A percentile compares a stretch with the other conserved stretches of the same genome.
phyloP scores from a whole-genome alignment of 768 basidiomycete genomes.

The Tricholoma flavovirens region DNA sequence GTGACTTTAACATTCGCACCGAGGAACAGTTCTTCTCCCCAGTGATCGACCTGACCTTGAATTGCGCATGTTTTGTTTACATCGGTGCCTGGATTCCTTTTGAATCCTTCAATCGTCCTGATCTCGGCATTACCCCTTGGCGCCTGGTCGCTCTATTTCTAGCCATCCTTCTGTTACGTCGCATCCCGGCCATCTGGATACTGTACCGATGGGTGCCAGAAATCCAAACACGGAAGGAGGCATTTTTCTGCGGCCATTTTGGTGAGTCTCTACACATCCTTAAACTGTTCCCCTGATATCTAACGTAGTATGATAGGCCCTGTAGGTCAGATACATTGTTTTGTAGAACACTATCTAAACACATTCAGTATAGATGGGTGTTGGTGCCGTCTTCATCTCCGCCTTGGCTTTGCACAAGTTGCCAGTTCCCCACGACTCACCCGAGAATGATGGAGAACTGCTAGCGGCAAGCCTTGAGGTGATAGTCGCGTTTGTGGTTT shows the following conservation, averaged over 20 bases:
- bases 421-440: constrained; percentile 51
- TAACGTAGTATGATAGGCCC: constrained; percentile 34
- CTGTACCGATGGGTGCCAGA: constrained; percentile 87
- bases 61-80: constrained; percentile 77
- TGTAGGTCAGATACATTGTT: constrained; percentile 27
- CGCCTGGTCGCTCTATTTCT: constrained; percentile 63
- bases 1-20: constrained; percentile 69
- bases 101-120: constrained; percentile 44
- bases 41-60: constrained; percentile 84
- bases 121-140: constrained; percentile 64
- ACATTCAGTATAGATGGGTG: constrained; percentile 64
- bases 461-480: constrained; percentile 70
- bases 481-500: constrained; percentile 82
- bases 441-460: constrained; percentile 61
- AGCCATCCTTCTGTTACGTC: constrained; percentile 63
- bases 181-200: constrained; percentile 73
- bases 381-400: constrained; percentile 85
- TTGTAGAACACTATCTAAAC: background rate
- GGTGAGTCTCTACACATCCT: constrained; percentile 34
- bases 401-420: constrained; percentile 64
- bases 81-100: constrained; percentile 87
- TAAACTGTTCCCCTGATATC: background rate
- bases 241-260: constrained; percentile 89
- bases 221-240: constrained; percentile 78
- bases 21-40: constrained; percentile 86